Conservation (phyloP, 2,329 filamentous ascomycete species). For the Talaromyces funiculosus region DNA sequence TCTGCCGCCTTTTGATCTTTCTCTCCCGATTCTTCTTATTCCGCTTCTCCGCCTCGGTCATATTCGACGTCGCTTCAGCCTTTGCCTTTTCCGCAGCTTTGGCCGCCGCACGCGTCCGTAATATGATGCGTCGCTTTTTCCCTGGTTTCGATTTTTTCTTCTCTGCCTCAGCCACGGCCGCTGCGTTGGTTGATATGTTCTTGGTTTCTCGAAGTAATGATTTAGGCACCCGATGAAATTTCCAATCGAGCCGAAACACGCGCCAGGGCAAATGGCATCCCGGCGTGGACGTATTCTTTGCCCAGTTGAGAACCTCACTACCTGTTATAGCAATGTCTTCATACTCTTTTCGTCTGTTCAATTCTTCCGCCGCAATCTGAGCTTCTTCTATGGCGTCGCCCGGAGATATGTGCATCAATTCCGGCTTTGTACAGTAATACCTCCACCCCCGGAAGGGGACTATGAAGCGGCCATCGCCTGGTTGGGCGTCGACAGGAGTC, state of each 20-base stretch:
- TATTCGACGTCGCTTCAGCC: constrained; percentile 26
- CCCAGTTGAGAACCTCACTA: constrained; percentile 26
- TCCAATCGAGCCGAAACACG: constrained; percentile 32
- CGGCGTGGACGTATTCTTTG: constrained; percentile 23
- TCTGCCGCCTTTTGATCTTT: constrained; percentile 35
- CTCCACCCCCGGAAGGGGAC: constrained; percentile 38
- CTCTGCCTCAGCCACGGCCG: background rate
- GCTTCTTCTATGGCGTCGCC: constrained; percentile 7
- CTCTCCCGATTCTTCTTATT: constrained; percentile 36
- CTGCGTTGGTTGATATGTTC: background rate
- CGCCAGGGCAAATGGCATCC: constrained; percentile 40
- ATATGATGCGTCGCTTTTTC: constrained; percentile 38
- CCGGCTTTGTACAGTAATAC: constrained; percentile 37
- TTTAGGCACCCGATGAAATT: constrained; percentile 5
- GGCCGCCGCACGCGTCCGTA: constrained; percentile 31
- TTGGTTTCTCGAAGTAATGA: background rate
- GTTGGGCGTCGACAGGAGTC: constrained; percentile 25
- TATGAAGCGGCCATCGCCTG: constrained; percentile 32
- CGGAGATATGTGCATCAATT: constrained; percentile 18
- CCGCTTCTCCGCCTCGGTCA: constrained; percentile 34
- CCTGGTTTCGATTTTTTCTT: constrained; percentile 35
- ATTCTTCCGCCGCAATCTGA: constrained; percentile 2
- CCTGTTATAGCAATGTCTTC: constrained; percentile 34
- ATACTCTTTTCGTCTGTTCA: constrained; percentile 26
- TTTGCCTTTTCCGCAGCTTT: background rate